A percentile compares a stretch with the other conserved stretches of the same genome.
phyloP scores from a whole-genome alignment of 495 filamentous ascomycete genomes.

The Daldinia caldariorum region DNA sequence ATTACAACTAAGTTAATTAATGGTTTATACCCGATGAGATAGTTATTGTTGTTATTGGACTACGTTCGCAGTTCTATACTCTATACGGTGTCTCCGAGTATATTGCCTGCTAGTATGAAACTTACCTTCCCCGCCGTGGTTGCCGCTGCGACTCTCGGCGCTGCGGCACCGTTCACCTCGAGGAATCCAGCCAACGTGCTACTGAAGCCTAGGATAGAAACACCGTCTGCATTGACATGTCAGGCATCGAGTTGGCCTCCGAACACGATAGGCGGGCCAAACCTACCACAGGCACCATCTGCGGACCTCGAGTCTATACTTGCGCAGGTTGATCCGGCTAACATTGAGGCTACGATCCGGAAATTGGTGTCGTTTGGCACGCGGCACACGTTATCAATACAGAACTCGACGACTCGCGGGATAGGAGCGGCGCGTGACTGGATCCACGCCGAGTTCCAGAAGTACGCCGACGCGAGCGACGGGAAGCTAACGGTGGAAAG shows the following conservation, averaged over 20 bases:
- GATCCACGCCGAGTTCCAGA: conserved; percentile 57
- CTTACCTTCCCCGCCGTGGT: conserved; percentile 5
- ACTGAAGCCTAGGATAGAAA: not conserved
- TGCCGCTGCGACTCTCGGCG: conserved; percentile 24
- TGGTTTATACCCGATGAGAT: not conserved
- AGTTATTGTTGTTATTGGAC: too few species aligned
- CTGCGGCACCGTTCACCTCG: conserved; percentile 30
- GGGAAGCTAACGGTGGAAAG: conserved; percentile 57
- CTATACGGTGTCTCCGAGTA: not conserved
- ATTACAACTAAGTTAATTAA: not conserved
- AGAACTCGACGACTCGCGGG: conserved; percentile 57
- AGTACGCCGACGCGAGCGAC: conserved; percentile 50
- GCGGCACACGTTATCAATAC: conserved; percentile 60
- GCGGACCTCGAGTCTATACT: conserved; percentile 56
- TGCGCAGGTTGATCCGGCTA: conserved; percentile 50
- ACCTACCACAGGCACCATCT: conserved; percentile 58
- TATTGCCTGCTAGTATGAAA: conserved; percentile 17
- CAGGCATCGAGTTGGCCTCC: conserved; percentile 46
- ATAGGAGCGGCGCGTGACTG: conserved; percentile 66
- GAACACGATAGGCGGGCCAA: conserved; percentile 44
- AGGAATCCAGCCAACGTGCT: conserved; percentile 37
- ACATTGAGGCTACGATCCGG: conserved; percentile 57
- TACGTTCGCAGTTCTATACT: not conserved
- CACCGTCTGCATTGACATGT: conserved; percentile 31
- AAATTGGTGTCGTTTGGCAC: conserved; percentile 64